Base-by-base conservation (phyloP, 1,284 basidiomycete species). In the Sporisorium iseilematis-ciliati region DNA sequence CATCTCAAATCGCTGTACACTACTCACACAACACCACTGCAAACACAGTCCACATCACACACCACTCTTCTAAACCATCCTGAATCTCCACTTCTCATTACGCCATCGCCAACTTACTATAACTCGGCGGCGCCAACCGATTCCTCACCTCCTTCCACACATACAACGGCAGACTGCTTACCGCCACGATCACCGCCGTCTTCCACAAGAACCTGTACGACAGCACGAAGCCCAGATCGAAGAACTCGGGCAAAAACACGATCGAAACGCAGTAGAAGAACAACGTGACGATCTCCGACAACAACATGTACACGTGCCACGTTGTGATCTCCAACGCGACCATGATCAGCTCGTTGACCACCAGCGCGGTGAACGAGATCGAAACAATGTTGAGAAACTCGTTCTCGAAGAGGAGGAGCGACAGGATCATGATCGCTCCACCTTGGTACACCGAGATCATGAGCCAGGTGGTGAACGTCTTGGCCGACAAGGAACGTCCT, bases 391-490 rank as follows among this genome's bases (percentile, higher is more conserved):
- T 97, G 75, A 99, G 86, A 86, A 99, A 98, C 83, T 99, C 95
- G 75, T 91, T 96, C 86, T 99, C 97, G 86, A 99, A 99, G 1
- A 99, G 89, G 1, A 97, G 89, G 12, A 99, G 90, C 0, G 93
- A 97, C 87, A 97, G 91, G 82, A 99, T 93, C 96, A 99, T 99
- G 86, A 99, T 99, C 1, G 94, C 93, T 20, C 94, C 93, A 67
- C 96, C 96, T 90, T 99, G 97, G 86, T 99, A 99, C 35, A 97
- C 88, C 80, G 94, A 96, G 82, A 98, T 95, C 90, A 95, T 94
- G 74, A 96, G 88, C 96, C 97, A 99, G 66, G 92, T 91, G 87
- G 98, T 98, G 88, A 99, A 99, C 0, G 96, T 99, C 88, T 97
- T 97, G 87, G 92, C 95, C 8, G 93, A 95, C 45, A 98, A 91